phyloP scores from a whole-genome alignment of 164 flowering plant species.

The Annona squamosa region DNA sequence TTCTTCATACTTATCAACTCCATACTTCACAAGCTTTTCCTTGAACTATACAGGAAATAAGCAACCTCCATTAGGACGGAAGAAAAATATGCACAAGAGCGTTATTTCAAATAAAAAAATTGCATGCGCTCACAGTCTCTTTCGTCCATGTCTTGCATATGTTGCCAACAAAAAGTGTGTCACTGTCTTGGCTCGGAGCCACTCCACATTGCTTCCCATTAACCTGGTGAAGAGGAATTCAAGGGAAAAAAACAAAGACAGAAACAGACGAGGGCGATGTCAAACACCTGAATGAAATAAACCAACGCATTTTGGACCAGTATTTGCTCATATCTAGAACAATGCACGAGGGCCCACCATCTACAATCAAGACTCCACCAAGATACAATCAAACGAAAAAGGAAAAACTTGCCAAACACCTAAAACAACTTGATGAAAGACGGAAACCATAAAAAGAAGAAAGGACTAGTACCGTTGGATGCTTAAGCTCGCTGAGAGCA shows the following conservation, averaged over 20 bases:
- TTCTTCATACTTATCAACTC: conserved; percentile 68
- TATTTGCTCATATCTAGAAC: too few species aligned
- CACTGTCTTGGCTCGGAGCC: conserved; percentile 90
- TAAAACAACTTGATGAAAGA: not conserved
- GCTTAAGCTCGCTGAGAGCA: conserved; percentile 29
- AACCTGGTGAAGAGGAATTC: conserved; percentile 32
- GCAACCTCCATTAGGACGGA: not conserved
- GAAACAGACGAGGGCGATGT: too few species aligned
- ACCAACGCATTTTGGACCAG: too few species aligned
- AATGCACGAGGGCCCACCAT: not conserved
- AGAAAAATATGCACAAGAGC: not conserved
- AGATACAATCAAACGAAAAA: not conserved
- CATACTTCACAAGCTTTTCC: conserved; percentile 73
- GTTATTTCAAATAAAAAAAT: not conserved
- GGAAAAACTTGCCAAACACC: not conserved
- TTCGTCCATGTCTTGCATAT: conserved; percentile 93
- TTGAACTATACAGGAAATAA: conserved; percentile 40
- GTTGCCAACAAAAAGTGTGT: conserved; percentile 85
- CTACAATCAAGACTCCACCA: not conserved
- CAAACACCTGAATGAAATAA: too few species aligned
- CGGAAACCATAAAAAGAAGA: conserved; percentile 2
- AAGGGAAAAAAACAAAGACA: too few species aligned
- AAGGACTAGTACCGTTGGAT: conserved; percentile 6
- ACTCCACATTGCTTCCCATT: conserved; percentile 93
- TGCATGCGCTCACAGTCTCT: conserved; percentile 62